Evolutionary conservation across 2,329 filamentous ascomycete species (phyloP), one percentile per base, ranked within the genome.

Genomic region (Alternaria dauci): DNA sequence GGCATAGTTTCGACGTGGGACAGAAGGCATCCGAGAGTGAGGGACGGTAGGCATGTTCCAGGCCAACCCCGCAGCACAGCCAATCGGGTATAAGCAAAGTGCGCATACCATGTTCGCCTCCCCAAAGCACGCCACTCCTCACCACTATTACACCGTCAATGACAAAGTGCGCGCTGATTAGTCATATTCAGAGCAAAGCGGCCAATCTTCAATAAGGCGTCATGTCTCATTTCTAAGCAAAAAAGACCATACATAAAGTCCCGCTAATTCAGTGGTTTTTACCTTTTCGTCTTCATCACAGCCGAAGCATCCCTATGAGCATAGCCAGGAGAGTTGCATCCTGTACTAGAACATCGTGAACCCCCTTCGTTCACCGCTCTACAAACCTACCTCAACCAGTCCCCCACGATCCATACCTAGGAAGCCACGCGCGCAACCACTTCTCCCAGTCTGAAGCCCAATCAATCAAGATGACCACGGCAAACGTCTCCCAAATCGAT

Each of bases 401-500:
- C n/a, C n/a, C n/a, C n/a, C n/a, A n/a, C n/a, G n/a, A n/a, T n/a
- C 46, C 32, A 18, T 23, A 48, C 7, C 30, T 38, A 25, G 46
- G 46, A 26, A 26, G 20, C 46, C 32, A 38, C 46, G 14, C 46
- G 30, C 46, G 36, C 25, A 50, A 23, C 1, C 46, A 32, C 5
- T 4, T 38, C 20, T 36, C 38, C 46, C 32, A 4, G 2, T 50
- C 46, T 50, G 32, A n/a, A 18, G 41, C 25, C 18, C 43, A 55
- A 39, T 25, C 52, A 23, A 9, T 70, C 66, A 84, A 67, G 39
- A 88, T 88, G 86, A 88, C 85, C n/a, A 86, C 83, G 20, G 81
- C 82, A 38, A 76, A 71, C 2, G 89, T 90, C 79, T 83, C 83
- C 61, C 87, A 90, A 76, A 87, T 89, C 63, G 88, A 90, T 71